These are phyloP conservation scores for Malassezia nana DNA, from an alignment of 1,284 basidiomycete species.

Conservation along the genomic window DNA sequence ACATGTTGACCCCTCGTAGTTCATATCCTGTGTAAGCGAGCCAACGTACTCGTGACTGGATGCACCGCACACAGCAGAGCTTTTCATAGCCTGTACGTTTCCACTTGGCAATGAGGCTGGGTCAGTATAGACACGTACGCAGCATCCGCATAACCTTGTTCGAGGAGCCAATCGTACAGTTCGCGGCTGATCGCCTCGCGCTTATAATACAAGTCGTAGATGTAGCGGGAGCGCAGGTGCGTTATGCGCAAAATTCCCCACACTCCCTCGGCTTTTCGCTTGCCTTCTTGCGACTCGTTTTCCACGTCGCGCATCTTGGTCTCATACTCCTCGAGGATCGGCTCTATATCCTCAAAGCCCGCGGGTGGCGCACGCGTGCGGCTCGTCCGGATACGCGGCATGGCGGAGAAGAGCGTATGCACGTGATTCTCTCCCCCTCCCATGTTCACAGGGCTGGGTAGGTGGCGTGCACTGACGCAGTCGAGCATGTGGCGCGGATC, in stretches of 20 bases:
- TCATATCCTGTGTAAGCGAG: conserved; percentile 65
- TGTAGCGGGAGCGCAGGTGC: conserved; percentile 76
- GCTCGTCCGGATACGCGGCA: conserved; percentile 91
- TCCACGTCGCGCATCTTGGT: conserved; percentile 54
- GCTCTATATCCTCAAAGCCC: conserved; percentile 89
- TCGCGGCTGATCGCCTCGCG: conserved; percentile 86
- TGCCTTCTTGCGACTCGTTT: conserved; percentile 93
- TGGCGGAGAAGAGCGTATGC: conserved; percentile 47
- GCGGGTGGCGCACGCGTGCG: conserved; percentile 92
- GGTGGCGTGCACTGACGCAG: conserved; percentile 16
- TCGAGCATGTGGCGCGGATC: conserved; percentile 68
- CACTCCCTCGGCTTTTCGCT: conserved; percentile 88
- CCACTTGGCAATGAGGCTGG: conserved; percentile 95
- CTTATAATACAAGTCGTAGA: conserved; percentile 98
- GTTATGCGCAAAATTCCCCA: conserved; percentile 99
- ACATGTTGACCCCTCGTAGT: conserved; percentile 98
- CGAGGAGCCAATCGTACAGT: conserved; percentile 94
- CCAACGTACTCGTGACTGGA: conserved; percentile 70
- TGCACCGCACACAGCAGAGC: conserved; percentile 90
- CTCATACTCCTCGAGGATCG: conserved; percentile 45
- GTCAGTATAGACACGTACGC: conserved; percentile 58
- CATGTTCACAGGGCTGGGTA: conserved; percentile 41
- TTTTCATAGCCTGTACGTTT: conserved; percentile 98
- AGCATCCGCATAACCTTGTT: conserved; percentile 92
- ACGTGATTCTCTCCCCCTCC: not conserved